Evolutionary conservation across 768 basidiomycete species (phyloP).

Genomic region (Pleurotus salmoneostramineus): DNA sequence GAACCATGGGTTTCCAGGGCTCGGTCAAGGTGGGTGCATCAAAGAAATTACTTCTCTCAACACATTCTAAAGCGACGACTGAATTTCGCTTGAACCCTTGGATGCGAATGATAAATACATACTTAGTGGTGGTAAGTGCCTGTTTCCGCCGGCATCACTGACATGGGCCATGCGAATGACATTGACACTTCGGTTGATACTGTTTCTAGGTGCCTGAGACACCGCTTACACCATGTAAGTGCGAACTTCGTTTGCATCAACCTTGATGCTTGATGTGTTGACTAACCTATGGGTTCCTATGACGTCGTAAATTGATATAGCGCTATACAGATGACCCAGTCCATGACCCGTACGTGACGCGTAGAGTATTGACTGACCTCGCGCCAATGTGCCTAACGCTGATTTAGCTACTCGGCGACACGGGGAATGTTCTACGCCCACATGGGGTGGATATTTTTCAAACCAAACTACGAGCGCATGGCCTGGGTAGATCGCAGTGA

Average conservation of each 20-base stretch:
- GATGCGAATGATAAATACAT: too few species aligned
- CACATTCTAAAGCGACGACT: too few species aligned
- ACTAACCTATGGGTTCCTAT: not conserved
- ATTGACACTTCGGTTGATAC: not conserved
- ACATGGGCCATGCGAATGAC: not conserved
- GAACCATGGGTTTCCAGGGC: constrained; percentile 74
- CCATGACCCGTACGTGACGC: constrained; percentile 55
- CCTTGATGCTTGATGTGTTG: not conserved
- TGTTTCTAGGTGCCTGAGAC: constrained; percentile 56
- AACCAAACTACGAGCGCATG: constrained; percentile 62
- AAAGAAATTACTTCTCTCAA: not conserved
- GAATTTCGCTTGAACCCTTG: too few species aligned
- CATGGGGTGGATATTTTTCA: constrained; percentile 85
- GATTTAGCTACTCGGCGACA: constrained; percentile 66
- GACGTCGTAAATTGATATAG: constrained; percentile 24
- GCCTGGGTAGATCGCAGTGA: constrained; percentile 63
- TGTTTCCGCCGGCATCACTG: not conserved
- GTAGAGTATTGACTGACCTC: not conserved
- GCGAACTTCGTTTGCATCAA: constrained; percentile 14
- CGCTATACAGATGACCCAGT: constrained; percentile 67
- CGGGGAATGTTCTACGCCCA: constrained; percentile 73
- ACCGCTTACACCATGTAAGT: constrained; percentile 68
- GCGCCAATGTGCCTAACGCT: not conserved
- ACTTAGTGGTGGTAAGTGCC: constrained; percentile 49
- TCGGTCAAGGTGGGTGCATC: constrained; percentile 58